Evolutionary conservation across 2,329 filamentous ascomycete genomes (phyloP).

Genomic region (Calonectria pteridis): DNA sequence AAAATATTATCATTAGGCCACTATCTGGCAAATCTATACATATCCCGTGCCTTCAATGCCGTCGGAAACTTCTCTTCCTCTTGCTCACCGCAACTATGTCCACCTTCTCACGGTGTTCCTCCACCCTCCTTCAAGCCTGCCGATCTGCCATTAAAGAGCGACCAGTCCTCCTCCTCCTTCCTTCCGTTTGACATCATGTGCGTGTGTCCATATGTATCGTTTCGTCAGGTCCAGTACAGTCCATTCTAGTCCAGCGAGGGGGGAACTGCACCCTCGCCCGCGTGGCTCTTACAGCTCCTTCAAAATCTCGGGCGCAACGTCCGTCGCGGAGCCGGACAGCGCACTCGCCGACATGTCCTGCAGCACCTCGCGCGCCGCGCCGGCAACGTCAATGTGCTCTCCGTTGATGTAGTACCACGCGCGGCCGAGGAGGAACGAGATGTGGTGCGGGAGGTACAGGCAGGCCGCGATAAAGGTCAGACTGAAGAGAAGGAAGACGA

Average conservation of each 20-base stretch:
- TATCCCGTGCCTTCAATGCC: slow-evolving; percentile 21
- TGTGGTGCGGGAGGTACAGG: slow-evolving; percentile 93
- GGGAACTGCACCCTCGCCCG: not conserved
- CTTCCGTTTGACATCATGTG: not conserved
- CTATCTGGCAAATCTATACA: slow-evolving; percentile 18
- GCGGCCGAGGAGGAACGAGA: slow-evolving; percentile 84
- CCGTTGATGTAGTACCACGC: slow-evolving; percentile 96
- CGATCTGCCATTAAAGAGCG: not conserved
- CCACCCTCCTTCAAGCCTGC: not conserved
- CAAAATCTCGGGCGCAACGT: slow-evolving; percentile 39
- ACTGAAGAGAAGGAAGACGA: slow-evolving; percentile 90
- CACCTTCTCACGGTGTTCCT: not conserved
- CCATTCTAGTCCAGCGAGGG: not conserved
- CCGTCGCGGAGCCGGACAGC: slow-evolving; percentile 42
- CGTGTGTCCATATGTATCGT: not conserved
- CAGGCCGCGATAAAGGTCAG: slow-evolving; percentile 88
- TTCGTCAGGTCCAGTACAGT: not conserved
- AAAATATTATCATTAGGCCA: slow-evolving; percentile 36
- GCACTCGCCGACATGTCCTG: slow-evolving; percentile 49
- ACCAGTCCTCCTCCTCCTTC: not conserved
- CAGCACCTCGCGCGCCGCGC: slow-evolving; percentile 49
- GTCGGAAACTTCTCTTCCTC: not conserved
- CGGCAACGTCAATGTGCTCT: slow-evolving; percentile 70
- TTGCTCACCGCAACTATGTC: not conserved
- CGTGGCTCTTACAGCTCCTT: slow-evolving; percentile 50